Base-by-base conservation (phyloP, 371 early-diverging fungal species). In the Mucor racemosus region DNA sequence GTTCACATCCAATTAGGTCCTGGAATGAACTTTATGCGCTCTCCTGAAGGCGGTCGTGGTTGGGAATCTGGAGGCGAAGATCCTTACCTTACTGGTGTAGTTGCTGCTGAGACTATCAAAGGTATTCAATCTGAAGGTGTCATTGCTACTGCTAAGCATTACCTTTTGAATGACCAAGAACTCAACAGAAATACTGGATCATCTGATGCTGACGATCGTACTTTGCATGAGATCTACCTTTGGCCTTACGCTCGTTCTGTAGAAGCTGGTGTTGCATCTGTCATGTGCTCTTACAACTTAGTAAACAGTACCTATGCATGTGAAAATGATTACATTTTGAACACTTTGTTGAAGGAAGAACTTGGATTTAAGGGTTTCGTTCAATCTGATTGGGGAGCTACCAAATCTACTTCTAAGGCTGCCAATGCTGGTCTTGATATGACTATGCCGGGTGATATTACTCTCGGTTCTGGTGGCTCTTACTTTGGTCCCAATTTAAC, bases 51-150 rank as follows among this genome's bases (percentile, higher is more conserved):
- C 54, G 90, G 90, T 33, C 73, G 90, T 66, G 82, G 76, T 46
- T 89, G 86, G 85, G 90, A 89, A 76, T 77, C 73, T 36, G 79
- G 77, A 34, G 87, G 88, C 50, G 90, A 82, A 67, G 90, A 89
- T 61, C 89, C 90, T 14, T 89, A 71, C 58, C 76, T 90, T n/a
- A 61, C 76, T 14, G 82, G 78, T 55, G 73, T 82, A 5, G 64
- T 71, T 14, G 67, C 71, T 58, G 64, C 62, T 1, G 67, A 76
- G 46, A 78, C 74, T 11, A 70, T 82, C 19, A 36, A 44, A 15
- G 82, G 82, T 60, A 67, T 76, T 36, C 82, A 82, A 65, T 66
- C 66, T 38, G 60, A 76, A 48, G 78, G 76, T 64, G 80, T 82
- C 21, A 80, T 82, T 58, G 75, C 86, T 19, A 86, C 85, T 33